Conservation (phyloP, 1,139 yeast species). For the Suhomyces kunorum region DNA sequence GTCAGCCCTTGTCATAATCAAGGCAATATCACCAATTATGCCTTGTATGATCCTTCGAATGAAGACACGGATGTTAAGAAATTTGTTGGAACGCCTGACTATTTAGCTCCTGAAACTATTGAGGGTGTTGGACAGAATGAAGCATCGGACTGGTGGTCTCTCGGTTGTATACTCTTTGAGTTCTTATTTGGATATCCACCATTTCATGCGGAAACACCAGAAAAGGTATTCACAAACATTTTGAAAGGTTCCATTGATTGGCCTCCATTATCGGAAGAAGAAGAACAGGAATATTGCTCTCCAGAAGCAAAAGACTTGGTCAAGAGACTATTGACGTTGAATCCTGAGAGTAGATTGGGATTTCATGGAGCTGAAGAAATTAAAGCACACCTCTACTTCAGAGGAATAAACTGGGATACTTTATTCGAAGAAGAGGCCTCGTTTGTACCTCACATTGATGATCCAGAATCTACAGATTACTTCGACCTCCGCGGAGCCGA, state of each 20-base stretch:
- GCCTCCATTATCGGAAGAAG: constrained; percentile 65
- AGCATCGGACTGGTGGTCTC: constrained; percentile 97
- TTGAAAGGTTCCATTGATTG: constrained; percentile 74
- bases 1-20: constrained; percentile 29
- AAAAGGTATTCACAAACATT: constrained; percentile 79
- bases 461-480: constrained; percentile 89
- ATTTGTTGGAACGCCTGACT: constrained; percentile 97
- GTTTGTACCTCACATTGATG: constrained; percentile 75
- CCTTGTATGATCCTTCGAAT: constrained; percentile 70
- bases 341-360: constrained; percentile 73
- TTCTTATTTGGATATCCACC: constrained; percentile 94
- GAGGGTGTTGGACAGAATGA: constrained; percentile 83
- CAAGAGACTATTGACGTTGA: constrained; percentile 55
- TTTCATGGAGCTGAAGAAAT: constrained; percentile 77
- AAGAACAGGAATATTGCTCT: constrained; percentile 55
- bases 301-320: constrained; percentile 77
- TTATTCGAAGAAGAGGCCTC: constrained; percentile 77
- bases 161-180: constrained; percentile 94
- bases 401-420: constrained; percentile 70
- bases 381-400: constrained; percentile 73
- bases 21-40: constrained; percentile 45
- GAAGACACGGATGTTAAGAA: constrained; percentile 43
- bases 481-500: constrained; percentile 91
- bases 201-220: constrained; percentile 82
- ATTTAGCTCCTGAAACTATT: constrained; percentile 95